Conservation (phyloP, 768 basidiomycete species). For the Boletus rufocinnamomeus region DNA sequence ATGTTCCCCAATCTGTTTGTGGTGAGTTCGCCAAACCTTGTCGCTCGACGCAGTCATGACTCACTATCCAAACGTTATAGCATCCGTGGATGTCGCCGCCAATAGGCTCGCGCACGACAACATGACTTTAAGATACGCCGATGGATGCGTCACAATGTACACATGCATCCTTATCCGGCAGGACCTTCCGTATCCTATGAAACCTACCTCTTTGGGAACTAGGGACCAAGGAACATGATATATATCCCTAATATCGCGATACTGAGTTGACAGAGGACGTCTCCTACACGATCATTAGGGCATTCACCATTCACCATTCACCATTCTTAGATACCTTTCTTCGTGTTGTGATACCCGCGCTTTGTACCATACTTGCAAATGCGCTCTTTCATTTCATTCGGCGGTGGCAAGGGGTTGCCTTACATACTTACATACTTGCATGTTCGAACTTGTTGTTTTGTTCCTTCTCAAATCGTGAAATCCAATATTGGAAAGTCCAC, state of each 20-base stretch:
- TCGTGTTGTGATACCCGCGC: slow-evolving; percentile 19
- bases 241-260: slow-evolving; percentile 26
- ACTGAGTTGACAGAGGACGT: slow-evolving; percentile 11
- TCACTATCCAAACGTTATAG: slow-evolving; percentile 3
- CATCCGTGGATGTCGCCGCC: neutral
- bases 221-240: slow-evolving; percentile 14
- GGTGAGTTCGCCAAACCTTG: slow-evolving; percentile 5
- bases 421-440: neutral
- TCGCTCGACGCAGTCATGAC: neutral
- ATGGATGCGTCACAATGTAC: slow-evolving; percentile 31
- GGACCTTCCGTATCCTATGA: slow-evolving; percentile 15
- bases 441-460: neutral
- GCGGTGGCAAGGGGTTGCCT: slow-evolving; percentile 26
- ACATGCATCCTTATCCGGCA: slow-evolving; percentile 25
- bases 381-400: slow-evolving; percentile 3
- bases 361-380: slow-evolving; percentile 8
- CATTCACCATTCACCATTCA: neutral
- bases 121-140: slow-evolving; percentile 11
- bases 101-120: slow-evolving; percentile 2
- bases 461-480: neutral
- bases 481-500: neutral
- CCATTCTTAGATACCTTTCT: slow-evolving; percentile 11
- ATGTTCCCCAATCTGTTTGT: neutral
- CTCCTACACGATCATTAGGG: slow-evolving; percentile 1
- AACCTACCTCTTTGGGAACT: slow-evolving; percentile 1